Evolutionary conservation across 1,139 yeast genomes (phyloP).

Genomic region (Candida sanyaensis): DNA sequence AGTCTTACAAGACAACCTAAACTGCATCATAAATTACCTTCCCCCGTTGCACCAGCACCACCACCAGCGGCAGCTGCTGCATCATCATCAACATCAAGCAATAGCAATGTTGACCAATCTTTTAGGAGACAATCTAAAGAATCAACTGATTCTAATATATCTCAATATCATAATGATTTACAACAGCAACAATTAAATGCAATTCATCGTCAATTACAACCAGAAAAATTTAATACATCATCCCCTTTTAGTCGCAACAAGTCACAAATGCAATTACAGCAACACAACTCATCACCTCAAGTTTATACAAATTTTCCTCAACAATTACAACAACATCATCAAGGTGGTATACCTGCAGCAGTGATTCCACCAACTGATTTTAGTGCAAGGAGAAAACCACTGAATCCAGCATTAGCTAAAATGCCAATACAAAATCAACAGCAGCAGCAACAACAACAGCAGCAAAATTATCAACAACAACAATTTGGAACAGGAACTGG

Average conservation of each 20-base stretch:
- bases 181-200: conserved; percentile 12
- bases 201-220: conserved; percentile 11
- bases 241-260: conserved; percentile 2
- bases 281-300: conserved; percentile 2
- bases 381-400: conserved; percentile 17
- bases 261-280: conserved; percentile 7
- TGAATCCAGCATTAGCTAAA: conserved; percentile 9
- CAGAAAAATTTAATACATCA: conserved; percentile 12
- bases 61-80: neutral
- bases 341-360: conserved; percentile 22
- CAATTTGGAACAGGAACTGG: conserved; percentile 10
- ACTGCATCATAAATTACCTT: conserved; percentile 7
- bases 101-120: neutral
- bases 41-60: no score
- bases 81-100: neutral
- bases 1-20: conserved; percentile 50
- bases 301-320: conserved; percentile 4
- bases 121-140: neutral
- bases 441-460: neutral
- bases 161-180: conserved; percentile 14
- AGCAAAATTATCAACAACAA: neutral
- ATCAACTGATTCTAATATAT: conserved; percentile 5
- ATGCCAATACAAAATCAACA: conserved; percentile 6
- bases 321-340: conserved; percentile 6
- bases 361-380: conserved; percentile 29